These are phyloP conservation scores for Parafenestella ontariensis DNA, from an alignment of 2,329 filamentous ascomycete species.

Conservation along the genomic window DNA sequence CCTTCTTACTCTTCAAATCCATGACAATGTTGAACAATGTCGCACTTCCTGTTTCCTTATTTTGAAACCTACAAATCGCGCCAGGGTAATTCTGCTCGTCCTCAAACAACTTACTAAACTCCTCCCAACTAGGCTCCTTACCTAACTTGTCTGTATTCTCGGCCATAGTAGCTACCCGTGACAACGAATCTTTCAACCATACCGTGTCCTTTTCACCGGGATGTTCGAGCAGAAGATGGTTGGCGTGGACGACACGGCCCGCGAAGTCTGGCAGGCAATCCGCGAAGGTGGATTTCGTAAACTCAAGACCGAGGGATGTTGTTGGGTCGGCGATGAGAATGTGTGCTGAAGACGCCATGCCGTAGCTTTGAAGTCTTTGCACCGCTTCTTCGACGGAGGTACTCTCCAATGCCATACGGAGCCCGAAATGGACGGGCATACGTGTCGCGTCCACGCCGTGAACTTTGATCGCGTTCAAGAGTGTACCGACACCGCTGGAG, in stretches of 20 bases:
- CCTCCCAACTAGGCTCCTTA: constrained; percentile 33
- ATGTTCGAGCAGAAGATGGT: constrained; percentile 53
- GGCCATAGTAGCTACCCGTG: constrained; percentile 48
- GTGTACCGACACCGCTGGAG: constrained; percentile 62
- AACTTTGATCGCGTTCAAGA: constrained; percentile 68
- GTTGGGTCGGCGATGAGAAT: constrained; percentile 61
- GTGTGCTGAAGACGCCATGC: constrained; percentile 62
- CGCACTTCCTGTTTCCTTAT: constrained; percentile 33
- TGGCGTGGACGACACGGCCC: constrained; percentile 52
- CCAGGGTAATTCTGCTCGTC: constrained; percentile 51
- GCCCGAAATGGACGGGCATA: constrained; percentile 67
- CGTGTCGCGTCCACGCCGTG: constrained; percentile 60
- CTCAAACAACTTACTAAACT: constrained; percentile 47
- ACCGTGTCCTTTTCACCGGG: constrained; percentile 48
- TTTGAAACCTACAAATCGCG: constrained; percentile 40
- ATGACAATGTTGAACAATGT: constrained; percentile 49
- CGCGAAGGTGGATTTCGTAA: constrained; percentile 45
- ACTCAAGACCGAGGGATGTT: constrained; percentile 60
- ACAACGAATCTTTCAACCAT: constrained; percentile 52
- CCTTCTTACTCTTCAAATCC: constrained; percentile 43
- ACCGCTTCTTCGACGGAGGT: constrained; percentile 57
- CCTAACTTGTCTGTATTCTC: constrained; percentile 33
- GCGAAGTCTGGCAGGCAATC: constrained; percentile 41
- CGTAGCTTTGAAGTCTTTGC: constrained; percentile 51
- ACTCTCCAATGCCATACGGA: constrained; percentile 64